Base-by-base conservation (phyloP, 768 basidiomycete species). In the Xerocomellus intermedius region DNA sequence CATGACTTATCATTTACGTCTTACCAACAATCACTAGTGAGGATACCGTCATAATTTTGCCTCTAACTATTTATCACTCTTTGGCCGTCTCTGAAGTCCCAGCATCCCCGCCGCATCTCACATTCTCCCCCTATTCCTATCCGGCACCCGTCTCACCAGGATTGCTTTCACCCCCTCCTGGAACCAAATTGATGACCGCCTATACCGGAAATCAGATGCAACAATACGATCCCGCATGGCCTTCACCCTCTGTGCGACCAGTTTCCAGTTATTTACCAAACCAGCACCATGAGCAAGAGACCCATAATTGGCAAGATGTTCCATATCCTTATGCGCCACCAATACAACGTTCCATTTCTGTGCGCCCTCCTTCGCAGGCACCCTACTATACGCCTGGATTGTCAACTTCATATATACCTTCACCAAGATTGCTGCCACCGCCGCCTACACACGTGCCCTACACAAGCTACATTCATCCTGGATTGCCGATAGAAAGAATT, bases 21-120 rank as follows among this genome's bases (percentile, higher is more conserved):
- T 46, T 58, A 57, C 52, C 47, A 47, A 66, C 21, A 14, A 24
- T 43, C 38, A 17, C 9, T 60, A 93, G 91, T 62, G 90, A 89
- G 69, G 88, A 91, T 65, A 79, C 89, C 24, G 61, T 79, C 28
- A 68, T 91, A 1, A 77, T 81, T 44, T 72, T 93, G 10, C 87
- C 87, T 10, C 77, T 90, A 0, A 76, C 75, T 22, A 76, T 90
- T 21, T 75, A 83, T 22, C 87, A 91, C 66, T 85, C 87, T 2
- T 68, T 74, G n/a, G 82, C 84, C 7, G 62, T 84, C 9, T 81
- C 85, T 42, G 65, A 70, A 48, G 53, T 71, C 2, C 54, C 61
- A 22, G 71, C 68, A 16, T 72, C 75, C 3, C 70, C 72, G 14
- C 64, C 47, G 26, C 39, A 49, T 51, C 50, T 54, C 46, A 19